phyloP scores from a whole-genome alignment of 1,139 yeast genomes.

The Lodderomyces metapsilosis region DNA sequence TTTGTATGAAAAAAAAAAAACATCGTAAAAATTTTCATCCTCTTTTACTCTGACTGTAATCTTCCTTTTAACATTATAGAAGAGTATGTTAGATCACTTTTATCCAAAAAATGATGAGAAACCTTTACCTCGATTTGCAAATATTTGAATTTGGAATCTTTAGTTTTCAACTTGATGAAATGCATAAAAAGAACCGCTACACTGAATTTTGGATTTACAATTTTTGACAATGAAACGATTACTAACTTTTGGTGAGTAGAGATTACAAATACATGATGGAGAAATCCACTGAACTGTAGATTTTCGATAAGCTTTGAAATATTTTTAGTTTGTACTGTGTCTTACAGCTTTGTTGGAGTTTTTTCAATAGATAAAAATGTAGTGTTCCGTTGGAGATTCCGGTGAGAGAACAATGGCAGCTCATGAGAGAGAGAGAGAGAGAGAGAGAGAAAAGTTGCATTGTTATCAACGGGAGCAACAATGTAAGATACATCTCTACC shows the following conservation, averaged over 20 bases:
- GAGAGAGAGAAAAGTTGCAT: no score
- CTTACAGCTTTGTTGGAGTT: no score
- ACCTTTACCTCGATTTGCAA: constrained; percentile 13
- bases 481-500: no score
- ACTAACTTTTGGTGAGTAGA: not conserved
- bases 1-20: no score
- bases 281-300: no score
- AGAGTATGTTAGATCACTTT: not conserved
- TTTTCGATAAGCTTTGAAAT: no score
- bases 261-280: not conserved
- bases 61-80: not conserved
- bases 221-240: not conserved
- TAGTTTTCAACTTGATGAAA: constrained; percentile 17
- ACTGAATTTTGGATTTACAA: constrained; percentile 18
- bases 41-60: no score
- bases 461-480: no score
- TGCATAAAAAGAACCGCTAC: constrained; percentile 27
- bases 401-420: not conserved
- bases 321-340: no score
- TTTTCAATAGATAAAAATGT: not conserved
- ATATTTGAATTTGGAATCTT: constrained; percentile 8
- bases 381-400: constrained; percentile 5
- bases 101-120: constrained; percentile 14
- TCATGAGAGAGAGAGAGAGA: no score
- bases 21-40: no score